Evolutionary conservation across 306 rosid species (phyloP).

Genomic region (Castanea sativa): DNA sequence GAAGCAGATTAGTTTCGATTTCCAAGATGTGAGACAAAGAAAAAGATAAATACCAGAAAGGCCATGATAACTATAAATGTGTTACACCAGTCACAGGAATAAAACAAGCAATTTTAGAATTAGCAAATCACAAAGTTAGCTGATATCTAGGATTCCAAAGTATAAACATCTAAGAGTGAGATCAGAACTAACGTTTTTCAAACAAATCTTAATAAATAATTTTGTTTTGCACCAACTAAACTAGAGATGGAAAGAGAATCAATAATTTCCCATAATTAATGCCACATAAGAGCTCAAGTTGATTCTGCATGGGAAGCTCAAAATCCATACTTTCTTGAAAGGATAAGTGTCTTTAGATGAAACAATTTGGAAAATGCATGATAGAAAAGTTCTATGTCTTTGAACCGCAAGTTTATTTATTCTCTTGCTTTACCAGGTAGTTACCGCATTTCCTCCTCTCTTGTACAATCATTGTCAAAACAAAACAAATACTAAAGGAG

Average conservation of each 20-base stretch:
- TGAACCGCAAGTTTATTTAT: slow-evolving; percentile 6
- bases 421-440: background rate
- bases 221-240: background rate
- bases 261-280: background rate
- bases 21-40: background rate
- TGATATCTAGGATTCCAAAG: background rate
- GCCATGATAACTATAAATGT: background rate
- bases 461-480: background rate
- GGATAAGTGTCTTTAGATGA: background rate
- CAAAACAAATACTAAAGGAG: slow-evolving; percentile 15
- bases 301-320: background rate
- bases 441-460: slow-evolving; percentile 1
- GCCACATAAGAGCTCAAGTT: background rate
- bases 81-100: background rate
- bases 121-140: background rate
- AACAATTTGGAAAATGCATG: background rate
- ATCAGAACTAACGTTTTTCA: background rate
- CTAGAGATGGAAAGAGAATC: background rate
- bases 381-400: background rate
- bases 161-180: background rate
- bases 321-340: background rate
- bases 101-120: background rate
- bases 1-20: background rate
- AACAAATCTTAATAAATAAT: background rate
- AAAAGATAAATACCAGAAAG: background rate